These are phyloP conservation scores for Leishmania amazonensis DNA, from an alignment of 208 protist genomes.

Conservation along the genomic window DNA sequence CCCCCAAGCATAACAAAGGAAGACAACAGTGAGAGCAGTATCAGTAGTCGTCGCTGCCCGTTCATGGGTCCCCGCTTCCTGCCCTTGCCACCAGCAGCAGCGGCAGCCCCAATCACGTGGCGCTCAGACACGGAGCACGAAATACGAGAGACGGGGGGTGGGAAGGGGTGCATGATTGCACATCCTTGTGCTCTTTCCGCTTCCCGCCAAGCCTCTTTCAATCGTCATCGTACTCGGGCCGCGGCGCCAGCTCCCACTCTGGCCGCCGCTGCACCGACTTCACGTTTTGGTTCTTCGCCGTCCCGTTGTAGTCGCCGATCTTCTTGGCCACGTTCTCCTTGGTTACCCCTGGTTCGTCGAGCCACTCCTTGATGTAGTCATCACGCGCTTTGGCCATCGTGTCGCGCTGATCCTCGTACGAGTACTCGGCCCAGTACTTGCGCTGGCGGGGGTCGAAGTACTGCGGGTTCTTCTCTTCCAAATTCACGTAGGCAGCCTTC, in stretches of 20 bases:
- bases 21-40: not conserved
- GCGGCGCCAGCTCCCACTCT: conserved; percentile 87
- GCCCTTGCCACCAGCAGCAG: conserved; percentile 5
- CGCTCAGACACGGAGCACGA: not conserved
- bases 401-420: conserved; percentile 86
- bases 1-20: not conserved
- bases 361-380: conserved; percentile 85
- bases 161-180: not conserved
- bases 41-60: not conserved
- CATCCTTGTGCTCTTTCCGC: not conserved
- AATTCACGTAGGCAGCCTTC: conserved; percentile 84
- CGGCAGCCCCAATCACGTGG: not conserved
- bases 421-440: conserved; percentile 84
- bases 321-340: conserved; percentile 87
- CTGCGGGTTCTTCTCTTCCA: conserved; percentile 74
- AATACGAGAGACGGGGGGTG: not conserved
- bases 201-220: not conserved
- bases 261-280: conserved; percentile 78
- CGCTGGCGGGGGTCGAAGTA: conserved; percentile 76
- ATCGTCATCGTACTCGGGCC: conserved; percentile 48
- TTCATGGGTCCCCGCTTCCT: not conserved
- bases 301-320: conserved; percentile 91
- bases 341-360: conserved; percentile 87
- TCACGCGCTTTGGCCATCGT: conserved; percentile 81
- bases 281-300: conserved; percentile 76